Evolutionary conservation across 192 early-diverging fungal species (phyloP).

Genomic region (Linnemannia schmuckeri): DNA sequence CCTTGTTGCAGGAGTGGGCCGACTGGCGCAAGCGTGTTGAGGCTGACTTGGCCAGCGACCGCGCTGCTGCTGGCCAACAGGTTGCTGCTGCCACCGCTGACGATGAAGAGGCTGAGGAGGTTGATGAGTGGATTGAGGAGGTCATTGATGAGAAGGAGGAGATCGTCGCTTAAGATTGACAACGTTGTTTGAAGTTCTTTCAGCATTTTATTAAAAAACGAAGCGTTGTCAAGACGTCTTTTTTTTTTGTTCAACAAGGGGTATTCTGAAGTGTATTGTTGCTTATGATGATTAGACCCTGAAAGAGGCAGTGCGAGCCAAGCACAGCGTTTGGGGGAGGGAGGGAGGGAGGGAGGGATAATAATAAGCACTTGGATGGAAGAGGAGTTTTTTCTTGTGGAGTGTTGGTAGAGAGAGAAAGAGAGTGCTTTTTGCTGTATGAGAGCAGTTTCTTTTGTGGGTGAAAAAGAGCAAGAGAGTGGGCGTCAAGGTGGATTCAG

Average conservation of each 20-base stretch:
- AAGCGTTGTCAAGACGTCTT: neutral
- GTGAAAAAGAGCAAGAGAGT: too few relatives aligned
- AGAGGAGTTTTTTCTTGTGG: too few relatives aligned
- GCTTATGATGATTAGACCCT: neutral
- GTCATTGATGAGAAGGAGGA: conserved; percentile 84
- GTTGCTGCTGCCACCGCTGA: conserved; percentile 59
- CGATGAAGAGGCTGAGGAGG: conserved; percentile 77
- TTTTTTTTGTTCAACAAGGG: neutral
- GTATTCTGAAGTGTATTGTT: neutral
- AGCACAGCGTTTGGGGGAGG: neutral
- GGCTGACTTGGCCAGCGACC: conserved; percentile 70
- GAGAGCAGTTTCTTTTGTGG: too few relatives aligned
- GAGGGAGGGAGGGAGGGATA: too few relatives aligned
- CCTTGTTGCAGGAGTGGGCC: conserved; percentile 87
- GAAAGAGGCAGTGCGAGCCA: neutral
- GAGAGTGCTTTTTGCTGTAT: too few relatives aligned
- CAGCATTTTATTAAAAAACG: neutral
- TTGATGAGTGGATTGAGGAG: conserved; percentile 92
- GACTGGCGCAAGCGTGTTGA: conserved; percentile 81
- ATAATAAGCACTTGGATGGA: too few relatives aligned
- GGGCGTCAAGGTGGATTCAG: too few relatives aligned
- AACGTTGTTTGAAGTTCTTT: neutral
- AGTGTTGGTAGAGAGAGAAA: too few relatives aligned
- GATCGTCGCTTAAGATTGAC: conserved; percentile 69
- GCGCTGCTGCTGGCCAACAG: conserved; percentile 67